Conservation (phyloP, 768 basidiomycete species). For the Collybia nuda region DNA sequence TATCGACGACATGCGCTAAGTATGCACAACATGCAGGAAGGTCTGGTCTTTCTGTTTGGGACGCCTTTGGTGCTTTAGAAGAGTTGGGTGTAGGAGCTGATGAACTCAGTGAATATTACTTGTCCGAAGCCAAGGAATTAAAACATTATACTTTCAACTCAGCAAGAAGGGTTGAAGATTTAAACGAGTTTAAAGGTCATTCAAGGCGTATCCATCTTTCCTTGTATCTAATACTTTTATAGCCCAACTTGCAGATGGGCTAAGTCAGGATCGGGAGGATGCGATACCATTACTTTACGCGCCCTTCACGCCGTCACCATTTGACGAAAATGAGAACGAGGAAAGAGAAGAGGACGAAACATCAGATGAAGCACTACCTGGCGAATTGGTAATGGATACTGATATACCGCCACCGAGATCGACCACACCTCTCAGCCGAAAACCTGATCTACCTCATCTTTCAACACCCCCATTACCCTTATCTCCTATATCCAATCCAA, state of each 20-base stretch:
- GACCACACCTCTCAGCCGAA: conserved; percentile 17
- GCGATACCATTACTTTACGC: conserved; percentile 52
- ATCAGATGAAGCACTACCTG: conserved; percentile 20
- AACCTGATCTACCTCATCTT: conserved; percentile 26
- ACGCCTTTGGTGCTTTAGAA: conserved; percentile 66
- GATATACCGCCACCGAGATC: conserved; percentile 17
- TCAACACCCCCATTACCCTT: conserved; percentile 45
- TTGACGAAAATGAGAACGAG: conserved; percentile 28
- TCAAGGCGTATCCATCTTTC: conserved; percentile 16
- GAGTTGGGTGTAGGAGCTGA: conserved; percentile 73
- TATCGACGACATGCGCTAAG: conserved; percentile 66
- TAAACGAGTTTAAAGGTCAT: conserved; percentile 72
- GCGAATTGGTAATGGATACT: conserved; percentile 28
- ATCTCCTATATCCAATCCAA: conserved; percentile 58
- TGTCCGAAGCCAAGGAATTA: conserved; percentile 68
- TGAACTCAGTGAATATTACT: conserved; percentile 66
- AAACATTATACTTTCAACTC: conserved; percentile 66
- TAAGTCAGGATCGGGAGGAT: conserved; percentile 55
- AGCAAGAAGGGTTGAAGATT: conserved; percentile 65
- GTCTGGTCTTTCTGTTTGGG: conserved; percentile 50
- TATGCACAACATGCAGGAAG: conserved; percentile 80
- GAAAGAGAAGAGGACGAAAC: conserved; percentile 30
- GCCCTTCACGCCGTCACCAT: conserved; percentile 30
- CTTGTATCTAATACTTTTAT: conserved; percentile 25
- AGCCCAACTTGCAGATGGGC: conserved; percentile 63